Conservation (phyloP, 768 basidiomycete genomes). For the Mycena leptocephala region DNA sequence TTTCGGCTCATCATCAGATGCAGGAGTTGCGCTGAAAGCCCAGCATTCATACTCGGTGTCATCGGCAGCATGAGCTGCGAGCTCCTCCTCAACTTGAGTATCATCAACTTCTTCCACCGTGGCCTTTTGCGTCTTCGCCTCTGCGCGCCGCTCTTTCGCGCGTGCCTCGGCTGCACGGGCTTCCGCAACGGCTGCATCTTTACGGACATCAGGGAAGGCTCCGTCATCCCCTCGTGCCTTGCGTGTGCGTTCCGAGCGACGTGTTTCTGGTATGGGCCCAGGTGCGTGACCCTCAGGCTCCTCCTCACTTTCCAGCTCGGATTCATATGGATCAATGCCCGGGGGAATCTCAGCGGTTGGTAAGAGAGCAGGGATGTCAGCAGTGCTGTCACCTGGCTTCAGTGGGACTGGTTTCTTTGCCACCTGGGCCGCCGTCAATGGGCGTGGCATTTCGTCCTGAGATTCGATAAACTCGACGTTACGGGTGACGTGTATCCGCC, state of each 20-base stretch:
- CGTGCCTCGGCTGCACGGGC: not conserved
- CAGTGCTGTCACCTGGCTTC: not conserved
- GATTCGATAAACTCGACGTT: constrained; percentile 12
- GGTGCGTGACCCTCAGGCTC: not conserved
- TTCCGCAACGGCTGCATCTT: constrained; percentile 18
- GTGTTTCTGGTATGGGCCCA: not conserved
- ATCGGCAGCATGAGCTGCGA: not conserved
- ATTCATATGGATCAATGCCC: not conserved
- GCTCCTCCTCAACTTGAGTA: not conserved
- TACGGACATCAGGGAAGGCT: not conserved
- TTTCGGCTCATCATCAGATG: constrained; percentile 14
- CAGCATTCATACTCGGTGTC: constrained; percentile 2
- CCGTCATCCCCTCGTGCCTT: not conserved
- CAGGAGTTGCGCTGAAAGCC: not conserved
- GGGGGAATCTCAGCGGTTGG: not conserved
- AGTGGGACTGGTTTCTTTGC: not conserved
- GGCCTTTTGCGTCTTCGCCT: not conserved
- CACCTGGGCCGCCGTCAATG: not conserved
- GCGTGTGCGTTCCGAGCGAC: not conserved
- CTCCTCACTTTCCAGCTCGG: not conserved
- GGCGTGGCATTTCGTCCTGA: not conserved
- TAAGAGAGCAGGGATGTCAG: not conserved
- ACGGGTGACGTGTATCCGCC: not conserved
- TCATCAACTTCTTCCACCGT: not conserved
- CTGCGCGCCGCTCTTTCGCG: not conserved